A percentile compares a stretch with the other conserved stretches of the same genome.
These are phyloP conservation scores for Colletotrichum zoysiae DNA, from an alignment of 2,329 filamentous ascomycete genomes.

Conservation along the genomic window DNA sequence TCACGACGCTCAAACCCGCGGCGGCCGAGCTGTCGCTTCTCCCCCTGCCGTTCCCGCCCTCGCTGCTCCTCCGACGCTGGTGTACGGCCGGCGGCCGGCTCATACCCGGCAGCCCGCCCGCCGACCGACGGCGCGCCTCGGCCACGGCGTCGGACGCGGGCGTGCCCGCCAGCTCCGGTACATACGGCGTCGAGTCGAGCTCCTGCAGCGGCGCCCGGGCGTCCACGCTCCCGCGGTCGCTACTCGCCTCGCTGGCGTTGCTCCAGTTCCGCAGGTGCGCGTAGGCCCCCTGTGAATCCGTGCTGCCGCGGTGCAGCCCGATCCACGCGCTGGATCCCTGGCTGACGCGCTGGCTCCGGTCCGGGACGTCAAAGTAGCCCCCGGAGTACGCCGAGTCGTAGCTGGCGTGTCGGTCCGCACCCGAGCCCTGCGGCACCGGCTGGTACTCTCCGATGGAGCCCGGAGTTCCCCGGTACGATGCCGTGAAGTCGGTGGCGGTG, in stretches of 20 bases:
- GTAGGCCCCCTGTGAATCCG: conserved; percentile 55
- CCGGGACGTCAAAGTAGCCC: conserved; percentile 49
- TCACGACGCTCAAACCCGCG: conserved; percentile 50
- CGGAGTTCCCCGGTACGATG: conserved; percentile 29
- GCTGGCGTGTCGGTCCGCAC: conserved; percentile 47
- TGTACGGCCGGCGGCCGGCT: conserved; percentile 46
- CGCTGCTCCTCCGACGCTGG: conserved; percentile 47
- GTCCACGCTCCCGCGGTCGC: conserved; percentile 46
- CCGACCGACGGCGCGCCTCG: conserved; percentile 47
- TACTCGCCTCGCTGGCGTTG: conserved; percentile 59
- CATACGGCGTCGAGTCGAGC: conserved; percentile 52
- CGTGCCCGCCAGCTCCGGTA: conserved; percentile 55
- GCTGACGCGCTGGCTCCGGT: conserved; percentile 42
- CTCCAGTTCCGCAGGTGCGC: conserved; percentile 58
- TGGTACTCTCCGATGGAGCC: conserved; percentile 39
- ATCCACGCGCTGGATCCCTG: conserved; percentile 43
- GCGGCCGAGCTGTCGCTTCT: conserved; percentile 44
- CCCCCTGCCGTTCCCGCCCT: conserved; percentile 41
- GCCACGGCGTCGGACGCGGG: conserved; percentile 43
- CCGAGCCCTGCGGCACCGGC: conserved; percentile 37
- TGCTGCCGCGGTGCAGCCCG: conserved; percentile 48
- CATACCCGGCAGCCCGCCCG: conserved; percentile 43
- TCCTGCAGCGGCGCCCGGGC: conserved; percentile 50
- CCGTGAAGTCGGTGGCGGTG: conserved; percentile 43
- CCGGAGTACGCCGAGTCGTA: conserved; percentile 47